Base-by-base conservation (phyloP, 306 rosid species). In the Vachellia pachyceras region DNA sequence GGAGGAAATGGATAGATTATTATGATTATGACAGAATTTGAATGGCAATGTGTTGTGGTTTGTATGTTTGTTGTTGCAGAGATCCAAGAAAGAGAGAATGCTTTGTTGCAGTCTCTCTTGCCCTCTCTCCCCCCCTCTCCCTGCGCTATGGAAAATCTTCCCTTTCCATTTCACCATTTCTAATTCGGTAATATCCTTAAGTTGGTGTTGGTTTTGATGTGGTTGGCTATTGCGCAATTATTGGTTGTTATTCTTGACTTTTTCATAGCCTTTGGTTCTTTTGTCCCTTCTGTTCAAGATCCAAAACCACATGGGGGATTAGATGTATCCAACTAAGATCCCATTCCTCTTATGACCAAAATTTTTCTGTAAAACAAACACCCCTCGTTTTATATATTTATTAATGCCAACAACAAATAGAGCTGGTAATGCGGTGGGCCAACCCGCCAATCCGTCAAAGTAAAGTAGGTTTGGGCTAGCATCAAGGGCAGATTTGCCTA, bases 11-110 rank as follows among this genome's bases (percentile, higher is more conserved):
- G 69, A 10, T 41, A 25, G 35, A 42, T 41, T 40, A 3, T 17
- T 39, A 20, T 20, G 36, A 20, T 68, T 47, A 18, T 12, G 52
- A 41, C 46, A 68, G 3, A 54, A 61, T 3, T 37, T 58, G 50
- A 69, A 67, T 80, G 45, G 17, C 36, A 64, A 82, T 11, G 66
- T 46, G 82, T 79, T 37, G 22, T 11, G 60, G 73, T 57, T 42
- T 12, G 33, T 29, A 29, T 12, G n/a, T 49, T 49, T 49, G 5
- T 6, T 45, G n/a, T 73, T 5, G 23, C 77, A 80, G 83, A 80
- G 86, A 89, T 83, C 79, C 82, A 82, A 85, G 86, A 87, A 85
- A 86, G 90, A 91, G 87, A 90, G 85, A 86, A 39, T 78, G 91
- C 82, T 54, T 76, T 50, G 37, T 50, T 50, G 87, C 82, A 79